Base-by-base conservation (phyloP, 345 rosid genomes). In the Acer campestre region DNA sequence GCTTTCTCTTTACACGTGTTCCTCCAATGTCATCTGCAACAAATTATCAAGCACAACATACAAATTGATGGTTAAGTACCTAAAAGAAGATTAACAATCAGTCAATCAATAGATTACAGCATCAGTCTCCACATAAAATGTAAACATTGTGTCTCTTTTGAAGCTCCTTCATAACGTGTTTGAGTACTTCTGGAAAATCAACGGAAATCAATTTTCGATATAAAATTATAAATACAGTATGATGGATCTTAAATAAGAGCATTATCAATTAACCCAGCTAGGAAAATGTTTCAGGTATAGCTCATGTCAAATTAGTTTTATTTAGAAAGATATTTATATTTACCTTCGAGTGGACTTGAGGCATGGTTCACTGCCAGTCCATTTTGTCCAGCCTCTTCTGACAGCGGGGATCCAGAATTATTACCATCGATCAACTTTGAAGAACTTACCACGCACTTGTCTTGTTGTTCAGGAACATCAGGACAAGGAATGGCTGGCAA, bases 401-500 rank as follows among this genome's bases (percentile, higher is more conserved):
- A 97, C 75, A 88, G 83, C 23, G 94, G 97, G 44, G 99, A 97
- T 80, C 85, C 92, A 77, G 95, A 92, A 74, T 84, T 84, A 80
- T 86, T 94, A 70, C 87, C 77, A 62, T 90, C 93, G 7, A 82
- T 83, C 88, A 90, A 80, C 92, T 93, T 97, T 2, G 87, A 83
- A 80, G 83, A 90, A 78, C 94, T 87, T 75, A 88, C 90, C 48
- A 77, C 77, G 29, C 88, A 82, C 82, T 87, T 87, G 70, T 89
- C 96, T 81, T 85, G 91, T 86, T 86, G 89, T 77, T 91, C 97
- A 11, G 80, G 88, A 83, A 82, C 77, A 82, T 93, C 97, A 7
- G 97, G 97, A 83, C 89, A 89, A 63, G 99, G 99, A 81, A 82
- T 79, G 67, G 95, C 95, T 75, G 98, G 99, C 90, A 96, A 88